Evolutionary conservation across 2,329 filamentous ascomycete species (phyloP).

Genomic region (Hymenoscyphus fraxineus): DNA sequence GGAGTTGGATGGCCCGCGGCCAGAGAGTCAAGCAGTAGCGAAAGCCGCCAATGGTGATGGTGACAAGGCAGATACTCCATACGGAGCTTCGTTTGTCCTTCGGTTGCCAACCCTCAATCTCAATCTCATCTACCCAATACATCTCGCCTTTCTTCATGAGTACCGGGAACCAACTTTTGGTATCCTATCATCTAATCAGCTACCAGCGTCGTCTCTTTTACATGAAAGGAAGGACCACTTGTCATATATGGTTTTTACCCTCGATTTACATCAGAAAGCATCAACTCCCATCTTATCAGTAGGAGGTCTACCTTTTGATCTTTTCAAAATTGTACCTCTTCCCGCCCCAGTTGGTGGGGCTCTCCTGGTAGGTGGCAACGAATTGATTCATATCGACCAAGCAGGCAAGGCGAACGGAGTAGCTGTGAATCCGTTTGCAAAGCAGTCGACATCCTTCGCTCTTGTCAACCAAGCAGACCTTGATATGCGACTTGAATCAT

Average conservation of each 20-base stretch:
- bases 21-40: slow-evolving; percentile 43
- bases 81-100: slow-evolving; percentile 88
- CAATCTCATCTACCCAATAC: slow-evolving; percentile 79
- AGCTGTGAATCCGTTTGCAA: slow-evolving; percentile 87
- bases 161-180: slow-evolving; percentile 98
- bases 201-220: slow-evolving; percentile 69
- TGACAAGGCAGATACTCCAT: slow-evolving; percentile 57
- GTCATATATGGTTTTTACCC: slow-evolving; percentile 89
- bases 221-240: slow-evolving; percentile 78
- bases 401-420: slow-evolving; percentile 90
- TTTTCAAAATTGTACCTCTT: slow-evolving; percentile 77
- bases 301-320: slow-evolving; percentile 77
- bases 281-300: slow-evolving; percentile 92
- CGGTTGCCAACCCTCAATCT: slow-evolving; percentile 86
- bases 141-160: slow-evolving; percentile 90
- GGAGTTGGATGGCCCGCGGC: slow-evolving; percentile 67
- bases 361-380: slow-evolving; percentile 80
- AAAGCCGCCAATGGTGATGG: slow-evolving; percentile 29
- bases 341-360: slow-evolving; percentile 85
- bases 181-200: slow-evolving; percentile 74
- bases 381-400: slow-evolving; percentile 93
- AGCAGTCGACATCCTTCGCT: slow-evolving; percentile 75
- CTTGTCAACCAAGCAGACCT: slow-evolving; percentile 84
- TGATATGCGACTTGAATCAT: slow-evolving; percentile 75
- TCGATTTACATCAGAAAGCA: slow-evolving; percentile 88